Evolutionary conservation across 75 land plant species (phyloP), one percentile per base, ranked within the genome.

Genomic region (Pseudotsuga menziesii): DNA sequence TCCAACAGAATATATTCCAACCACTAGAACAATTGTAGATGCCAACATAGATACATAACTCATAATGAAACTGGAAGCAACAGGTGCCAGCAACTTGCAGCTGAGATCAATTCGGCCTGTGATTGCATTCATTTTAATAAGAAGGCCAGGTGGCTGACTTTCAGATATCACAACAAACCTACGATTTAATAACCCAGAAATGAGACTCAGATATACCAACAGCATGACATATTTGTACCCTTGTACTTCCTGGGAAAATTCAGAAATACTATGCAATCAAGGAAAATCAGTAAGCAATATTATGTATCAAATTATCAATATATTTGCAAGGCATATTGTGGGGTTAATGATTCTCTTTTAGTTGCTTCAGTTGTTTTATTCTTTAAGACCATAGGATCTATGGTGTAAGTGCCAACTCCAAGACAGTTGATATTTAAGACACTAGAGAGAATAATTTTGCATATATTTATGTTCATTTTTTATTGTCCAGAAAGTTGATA

Each of bases 131-230:
- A 92, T 86, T 61, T 84, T 79, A 56, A 91, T 92, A 44, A 91
- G 86, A 19, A 82, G 29, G 2, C 79, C 91, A 35, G 87, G 78
- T 44, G 90, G 78, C 29, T 91, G 88, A 0, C 82, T 82, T 77
- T 84, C 90, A 58, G 98, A 85, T 25, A 95, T 91, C 57, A 90
- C 90, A 35, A 95, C 91, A 70, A 93, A 89, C 98, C 98, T 95
- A 89, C 55, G 48, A 58, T 58, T 71, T 41, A 71, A 69, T n/a
- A 69, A 69, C 25, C 72, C 20, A 69, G 22, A 69, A 69, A 39
- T 48, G 19, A 39, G 12, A 35, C 20, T 2, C 39, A 69, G 20
- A 36, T 36, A 44, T 69, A 11, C 25, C 1, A 7, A 12, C 20
- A 69, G 20, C 22, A 69, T 36, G 3, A 35, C 39, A 41, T 69